Conservation (phyloP, 768 basidiomycete genomes). For the Mycena albidolilacea region DNA sequence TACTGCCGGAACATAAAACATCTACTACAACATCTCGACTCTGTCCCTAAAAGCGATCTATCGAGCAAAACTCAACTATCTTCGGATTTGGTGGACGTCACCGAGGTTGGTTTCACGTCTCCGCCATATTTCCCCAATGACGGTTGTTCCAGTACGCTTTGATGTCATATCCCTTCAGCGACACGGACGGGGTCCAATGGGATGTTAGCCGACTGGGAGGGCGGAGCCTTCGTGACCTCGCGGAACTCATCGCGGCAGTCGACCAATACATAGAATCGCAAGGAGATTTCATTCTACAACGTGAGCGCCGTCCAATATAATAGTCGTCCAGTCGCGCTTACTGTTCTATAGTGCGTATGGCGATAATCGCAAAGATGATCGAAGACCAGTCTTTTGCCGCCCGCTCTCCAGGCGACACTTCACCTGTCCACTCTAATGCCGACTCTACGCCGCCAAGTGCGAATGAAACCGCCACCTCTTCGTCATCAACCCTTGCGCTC, state of each 20-base stretch:
- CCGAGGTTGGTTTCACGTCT: background rate
- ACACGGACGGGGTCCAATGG: background rate
- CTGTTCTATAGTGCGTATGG: constrained; percentile 16
- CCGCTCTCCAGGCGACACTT: background rate
- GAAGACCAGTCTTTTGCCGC: background rate
- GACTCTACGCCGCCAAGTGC: background rate
- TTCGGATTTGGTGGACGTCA: constrained; percentile 10
- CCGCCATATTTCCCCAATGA: background rate
- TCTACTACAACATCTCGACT: constrained; percentile 16
- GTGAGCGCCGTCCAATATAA: background rate
- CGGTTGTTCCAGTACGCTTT: background rate
- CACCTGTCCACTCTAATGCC: background rate
- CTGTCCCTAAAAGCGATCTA: background rate
- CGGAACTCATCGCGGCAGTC: background rate
- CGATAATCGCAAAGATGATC: constrained; percentile 5
- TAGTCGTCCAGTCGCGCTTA: background rate
- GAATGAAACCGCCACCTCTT: background rate
- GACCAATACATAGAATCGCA: constrained; percentile 17
- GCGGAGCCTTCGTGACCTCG: background rate
- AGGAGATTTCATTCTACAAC: constrained; percentile 13
- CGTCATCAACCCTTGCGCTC: background rate
- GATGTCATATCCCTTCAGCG: background rate
- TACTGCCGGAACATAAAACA: constrained; percentile 4
- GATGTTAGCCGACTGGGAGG: background rate
- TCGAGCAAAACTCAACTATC: background rate